Evolutionary conservation across 805 yeast species (phyloP).

Genomic region (Nakazawaea pomicola): DNA sequence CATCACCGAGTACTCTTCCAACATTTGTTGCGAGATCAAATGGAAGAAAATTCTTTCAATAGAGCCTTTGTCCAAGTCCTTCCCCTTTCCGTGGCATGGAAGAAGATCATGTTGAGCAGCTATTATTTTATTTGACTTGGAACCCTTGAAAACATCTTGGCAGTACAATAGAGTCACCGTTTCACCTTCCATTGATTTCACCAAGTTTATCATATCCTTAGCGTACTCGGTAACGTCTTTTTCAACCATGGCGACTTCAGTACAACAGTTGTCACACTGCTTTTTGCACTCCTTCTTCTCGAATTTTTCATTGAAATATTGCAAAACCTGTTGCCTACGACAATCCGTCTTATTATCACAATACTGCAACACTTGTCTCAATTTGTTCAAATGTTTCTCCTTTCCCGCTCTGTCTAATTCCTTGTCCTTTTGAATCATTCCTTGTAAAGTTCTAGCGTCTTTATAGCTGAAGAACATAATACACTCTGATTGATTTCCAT

Average conservation of each 20-base stretch:
- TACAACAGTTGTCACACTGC: slow-evolving; percentile 81
- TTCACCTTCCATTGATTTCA: slow-evolving; percentile 46
- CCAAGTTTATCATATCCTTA: slow-evolving; percentile 51
- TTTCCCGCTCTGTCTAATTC: slow-evolving; percentile 59
- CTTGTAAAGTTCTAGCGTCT: slow-evolving; percentile 74
- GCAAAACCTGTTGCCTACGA: slow-evolving; percentile 81
- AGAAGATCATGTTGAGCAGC: slow-evolving; percentile 56
- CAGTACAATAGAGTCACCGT: slow-evolving; percentile 75
- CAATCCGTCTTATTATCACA: slow-evolving; percentile 92
- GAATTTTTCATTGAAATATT: slow-evolving; percentile 84
- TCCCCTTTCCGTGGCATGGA: slow-evolving; percentile 70
- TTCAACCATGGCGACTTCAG: slow-evolving; percentile 35
- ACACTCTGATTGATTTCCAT: slow-evolving; percentile 80
- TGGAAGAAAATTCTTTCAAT: slow-evolving; percentile 82
- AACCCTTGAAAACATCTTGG: slow-evolving; percentile 79
- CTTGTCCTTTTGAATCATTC: slow-evolving; percentile 71
- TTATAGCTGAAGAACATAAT: slow-evolving; percentile 73
- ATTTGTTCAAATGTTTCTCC: slow-evolving; percentile 70
- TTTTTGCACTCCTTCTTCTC: slow-evolving; percentile 58
- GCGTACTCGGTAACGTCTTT: slow-evolving; percentile 69
- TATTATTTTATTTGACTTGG: slow-evolving; percentile 55
- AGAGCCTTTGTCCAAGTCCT: slow-evolving; percentile 55
- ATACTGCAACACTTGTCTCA: slow-evolving; percentile 81
- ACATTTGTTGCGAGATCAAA: slow-evolving; percentile 56
- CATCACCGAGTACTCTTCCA: slow-evolving; percentile 69